Evolutionary conservation across 257 asterid species (phyloP), one percentile per base, ranked within the genome.

Genomic region (Cordia subcordata): DNA sequence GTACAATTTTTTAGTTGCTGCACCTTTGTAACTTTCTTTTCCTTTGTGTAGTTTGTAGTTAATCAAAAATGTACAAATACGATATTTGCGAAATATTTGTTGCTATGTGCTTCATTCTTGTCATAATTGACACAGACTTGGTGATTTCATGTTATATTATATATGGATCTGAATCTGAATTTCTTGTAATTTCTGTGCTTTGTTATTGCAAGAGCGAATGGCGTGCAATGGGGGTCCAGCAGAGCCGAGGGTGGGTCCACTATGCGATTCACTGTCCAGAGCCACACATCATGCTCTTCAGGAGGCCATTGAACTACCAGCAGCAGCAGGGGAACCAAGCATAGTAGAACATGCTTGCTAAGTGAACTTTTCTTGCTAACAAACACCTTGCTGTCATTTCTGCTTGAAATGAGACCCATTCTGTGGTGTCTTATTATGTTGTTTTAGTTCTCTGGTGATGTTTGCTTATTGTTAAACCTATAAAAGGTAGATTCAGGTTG

Each of bases 171-270:
- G 20, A 17, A n/a, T 16, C 17, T 16, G 8, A 46, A 46, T 46
- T 15, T 3, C 17, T 17, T 15, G 18, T 5, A 46, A 15, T 46
- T 46, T 46, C 19, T 49, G 53, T 16, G 5, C 10, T 42, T 5
- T 49, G 38, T 0, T 27, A 20, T 21, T 52, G 62, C 16, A 60
- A 90, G 98, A 90, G 72, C 52, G 96, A 90, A 66, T 90, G 98
- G 98, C 84, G 96, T 58, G 95, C 94, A 1, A 75, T 87, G 58
- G 98, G 98, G 40, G 98, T 90, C 66, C 96, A 90, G 77, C 98
- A 90, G 73, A 90, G 98, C 70, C 85, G 96, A 47, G 96, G 98
- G 42, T 90, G 98, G 98, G 96, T 87, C 37, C 98, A 90, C 74
- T 90, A 90, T 32, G 95, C 98, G 3, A 72, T 90, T 64, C 98